phyloP scores from a whole-genome alignment of 805 yeast species.

The Teunomyces kruisii region DNA sequence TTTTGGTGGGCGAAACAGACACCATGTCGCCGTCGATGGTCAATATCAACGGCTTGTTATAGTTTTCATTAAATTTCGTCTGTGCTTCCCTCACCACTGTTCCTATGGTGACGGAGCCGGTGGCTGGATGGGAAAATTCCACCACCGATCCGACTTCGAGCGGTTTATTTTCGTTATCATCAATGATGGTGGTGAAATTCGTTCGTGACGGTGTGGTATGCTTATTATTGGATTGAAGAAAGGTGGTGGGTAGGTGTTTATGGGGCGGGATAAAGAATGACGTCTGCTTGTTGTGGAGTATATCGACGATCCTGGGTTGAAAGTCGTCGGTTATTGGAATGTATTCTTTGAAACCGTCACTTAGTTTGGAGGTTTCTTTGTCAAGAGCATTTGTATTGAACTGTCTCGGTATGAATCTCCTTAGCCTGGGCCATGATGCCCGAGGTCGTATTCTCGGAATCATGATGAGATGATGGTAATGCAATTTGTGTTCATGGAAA shows the following conservation, averaged over 20 bases:
- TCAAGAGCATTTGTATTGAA: neutral
- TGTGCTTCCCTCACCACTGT: constrained; percentile 32
- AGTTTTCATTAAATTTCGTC: constrained; percentile 33
- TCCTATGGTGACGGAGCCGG: constrained; percentile 26
- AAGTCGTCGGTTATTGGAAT: neutral
- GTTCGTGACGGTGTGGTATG: constrained; percentile 5
- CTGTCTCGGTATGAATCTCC: neutral
- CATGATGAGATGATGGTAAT: neutral
- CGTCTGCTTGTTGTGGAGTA: neutral
- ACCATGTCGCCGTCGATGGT: constrained; percentile 31
- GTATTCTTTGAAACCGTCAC: neutral
- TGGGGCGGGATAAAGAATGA: neutral
- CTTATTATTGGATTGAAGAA: neutral
- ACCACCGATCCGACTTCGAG: constrained; percentile 40
- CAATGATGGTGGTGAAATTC: constrained; percentile 14
- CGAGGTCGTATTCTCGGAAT: neutral
- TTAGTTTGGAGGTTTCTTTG: neutral
- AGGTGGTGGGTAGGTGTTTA: neutral
- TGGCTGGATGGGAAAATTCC: constrained; percentile 26
- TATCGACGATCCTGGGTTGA: constrained; percentile 1
- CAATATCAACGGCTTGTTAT: constrained; percentile 32
- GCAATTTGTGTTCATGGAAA: neutral
- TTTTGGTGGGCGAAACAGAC: constrained; percentile 24
- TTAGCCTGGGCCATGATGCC: neutral
- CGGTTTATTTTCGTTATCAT: constrained; percentile 12